Conservation (phyloP, 148 eudicot species). For the Chenopodium formosanum region DNA sequence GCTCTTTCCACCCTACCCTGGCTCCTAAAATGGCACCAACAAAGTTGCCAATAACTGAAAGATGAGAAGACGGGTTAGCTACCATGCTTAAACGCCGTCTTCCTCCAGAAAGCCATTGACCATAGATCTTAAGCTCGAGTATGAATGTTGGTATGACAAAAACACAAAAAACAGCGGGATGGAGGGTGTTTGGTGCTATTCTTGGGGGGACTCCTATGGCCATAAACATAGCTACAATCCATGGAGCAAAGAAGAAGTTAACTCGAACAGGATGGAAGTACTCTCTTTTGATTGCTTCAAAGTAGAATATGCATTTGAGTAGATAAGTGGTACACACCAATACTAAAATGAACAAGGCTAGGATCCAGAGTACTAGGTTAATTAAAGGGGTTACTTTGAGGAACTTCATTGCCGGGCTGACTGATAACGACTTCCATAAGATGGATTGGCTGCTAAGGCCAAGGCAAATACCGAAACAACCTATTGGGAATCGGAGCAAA, state of each 20-base stretch:
- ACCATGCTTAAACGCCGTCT: constrained; percentile 77
- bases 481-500: constrained; percentile 85
- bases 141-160: constrained; percentile 64
- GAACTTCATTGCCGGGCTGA: constrained; percentile 59
- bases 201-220: constrained; percentile 63
- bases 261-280: constrained; percentile 91
- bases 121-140: constrained; percentile 91
- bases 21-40: constrained; percentile 90
- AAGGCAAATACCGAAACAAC: constrained; percentile 82
- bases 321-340: constrained; percentile 53
- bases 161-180: constrained; percentile 65
- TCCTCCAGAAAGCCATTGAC: constrained; percentile 98
- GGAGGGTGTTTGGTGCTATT: constrained; percentile 40
- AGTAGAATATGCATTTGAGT: constrained; percentile 68
- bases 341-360: constrained; percentile 49
- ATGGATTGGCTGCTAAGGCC: constrained; percentile 97
- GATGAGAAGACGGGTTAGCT: constrained; percentile 87
- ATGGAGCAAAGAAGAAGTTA: constrained; percentile 98
- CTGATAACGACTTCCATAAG: constrained; percentile 66
- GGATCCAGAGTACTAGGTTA: constrained; percentile 68
- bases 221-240: constrained; percentile 85
- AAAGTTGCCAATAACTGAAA: constrained; percentile 89
- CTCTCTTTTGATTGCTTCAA: constrained; percentile 86
- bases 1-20: constrained; percentile 72
- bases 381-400: constrained; percentile 64